Evolutionary conservation across 768 basidiomycete species (phyloP).

Genomic region (Rhizopogon rudus): DNA sequence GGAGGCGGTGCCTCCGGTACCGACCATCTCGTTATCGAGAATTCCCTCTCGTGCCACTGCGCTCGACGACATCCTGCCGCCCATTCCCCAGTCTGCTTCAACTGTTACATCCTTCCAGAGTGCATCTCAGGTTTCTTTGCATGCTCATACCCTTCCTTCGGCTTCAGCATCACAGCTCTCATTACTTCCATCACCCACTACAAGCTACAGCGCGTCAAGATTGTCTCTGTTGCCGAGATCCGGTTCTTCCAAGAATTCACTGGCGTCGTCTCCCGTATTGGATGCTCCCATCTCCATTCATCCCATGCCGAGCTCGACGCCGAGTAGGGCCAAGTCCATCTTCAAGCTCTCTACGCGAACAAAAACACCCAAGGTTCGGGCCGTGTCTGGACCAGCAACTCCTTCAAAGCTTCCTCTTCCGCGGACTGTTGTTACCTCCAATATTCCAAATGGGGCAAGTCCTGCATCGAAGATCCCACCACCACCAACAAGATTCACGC

Average conservation of each 20-base stretch:
- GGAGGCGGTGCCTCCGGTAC: constrained; percentile 1
- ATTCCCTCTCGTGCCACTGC: constrained; percentile 17
- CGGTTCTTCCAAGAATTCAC: constrained; percentile 21
- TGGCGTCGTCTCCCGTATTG: constrained; percentile 19
- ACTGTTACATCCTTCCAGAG: constrained; percentile 20
- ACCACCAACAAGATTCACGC: constrained; percentile 20
- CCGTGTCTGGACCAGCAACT: not conserved
- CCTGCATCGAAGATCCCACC: constrained; percentile 15
- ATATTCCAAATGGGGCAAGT: not conserved
- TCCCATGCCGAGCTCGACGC: not conserved
- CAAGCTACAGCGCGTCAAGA: constrained; percentile 11
- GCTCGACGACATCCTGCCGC: constrained; percentile 11
- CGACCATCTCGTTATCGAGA: constrained; percentile 13
- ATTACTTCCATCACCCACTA: not conserved
- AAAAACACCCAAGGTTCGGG: constrained; percentile 16
- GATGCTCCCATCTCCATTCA: constrained; percentile 11
- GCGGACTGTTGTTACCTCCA: constrained; percentile 2
- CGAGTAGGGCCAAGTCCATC: constrained; percentile 23
- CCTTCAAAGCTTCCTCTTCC: constrained; percentile 14
- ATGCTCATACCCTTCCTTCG: not conserved
- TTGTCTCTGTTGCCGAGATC: constrained; percentile 18
- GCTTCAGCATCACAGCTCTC: constrained; percentile 18
- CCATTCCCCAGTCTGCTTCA: constrained; percentile 26
- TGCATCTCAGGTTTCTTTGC: constrained; percentile 17
- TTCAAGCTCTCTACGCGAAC: constrained; percentile 22